Percentiles rank a stretch among this genome's conserved stretches.
Conservation (phyloP, 2,329 filamentous ascomycete genomes). For the Emergomyces orientalis region DNA sequence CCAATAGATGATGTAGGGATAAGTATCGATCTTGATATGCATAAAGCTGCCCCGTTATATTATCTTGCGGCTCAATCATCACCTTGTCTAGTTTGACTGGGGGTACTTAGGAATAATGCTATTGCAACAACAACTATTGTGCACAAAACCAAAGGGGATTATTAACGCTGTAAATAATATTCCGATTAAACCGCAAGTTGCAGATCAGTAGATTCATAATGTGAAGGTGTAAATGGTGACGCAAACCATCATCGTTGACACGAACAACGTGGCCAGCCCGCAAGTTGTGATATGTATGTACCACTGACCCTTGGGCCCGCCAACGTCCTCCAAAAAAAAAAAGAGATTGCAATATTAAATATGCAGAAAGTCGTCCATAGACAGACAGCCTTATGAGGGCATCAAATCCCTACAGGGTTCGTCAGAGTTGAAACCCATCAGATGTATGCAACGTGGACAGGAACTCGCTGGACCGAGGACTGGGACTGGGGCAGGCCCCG, state of each 20-base stretch:
- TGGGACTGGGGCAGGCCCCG: background rate
- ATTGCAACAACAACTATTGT: background rate
- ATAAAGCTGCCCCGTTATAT: background rate
- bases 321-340: background rate
- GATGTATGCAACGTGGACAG: background rate
- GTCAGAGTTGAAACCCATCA: background rate
- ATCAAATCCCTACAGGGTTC: background rate
- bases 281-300: background rate
- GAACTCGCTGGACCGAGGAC: background rate
- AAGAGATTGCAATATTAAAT: background rate
- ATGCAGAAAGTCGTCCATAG: no score
- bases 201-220: no score
- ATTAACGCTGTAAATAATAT: background rate
- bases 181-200: background rate
- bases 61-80: background rate
- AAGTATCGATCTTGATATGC: background rate
- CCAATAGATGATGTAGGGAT: background rate
- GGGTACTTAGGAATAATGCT: background rate
- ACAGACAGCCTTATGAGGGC: background rate
- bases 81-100: background rate
- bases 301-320: background rate
- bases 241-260: background rate
- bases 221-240: background rate
- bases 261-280: background rate
- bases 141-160: background rate